Percentiles rank a stretch among this genome's conserved stretches.
phyloP scores from a whole-genome alignment of 2,329 filamentous ascomycete genomes.

The Aureobasidium namibiae region DNA sequence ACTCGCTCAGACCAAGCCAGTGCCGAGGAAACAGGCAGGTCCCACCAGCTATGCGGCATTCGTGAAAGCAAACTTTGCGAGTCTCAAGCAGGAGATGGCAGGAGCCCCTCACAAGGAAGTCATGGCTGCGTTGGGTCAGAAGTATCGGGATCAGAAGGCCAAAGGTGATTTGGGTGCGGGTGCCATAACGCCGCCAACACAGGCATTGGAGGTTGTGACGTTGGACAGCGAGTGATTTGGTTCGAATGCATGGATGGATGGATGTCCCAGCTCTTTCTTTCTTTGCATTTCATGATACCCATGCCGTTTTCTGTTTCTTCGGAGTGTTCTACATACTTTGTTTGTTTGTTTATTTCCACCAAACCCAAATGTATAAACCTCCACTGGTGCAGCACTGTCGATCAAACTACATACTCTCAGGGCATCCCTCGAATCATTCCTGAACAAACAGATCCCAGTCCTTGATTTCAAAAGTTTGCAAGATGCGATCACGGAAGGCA shows the following conservation, averaged over 20 bases:
- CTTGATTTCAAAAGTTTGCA: conserved; percentile 66
- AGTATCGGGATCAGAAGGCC: conserved; percentile 47
- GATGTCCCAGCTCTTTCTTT: background rate
- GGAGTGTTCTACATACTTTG: background rate
- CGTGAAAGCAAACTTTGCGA: conserved; percentile 60
- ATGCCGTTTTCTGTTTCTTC: background rate
- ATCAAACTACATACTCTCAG: too few species aligned
- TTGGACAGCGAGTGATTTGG: conserved; percentile 17
- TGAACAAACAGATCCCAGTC: conserved; percentile 68
- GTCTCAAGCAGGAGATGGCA: conserved; percentile 48
- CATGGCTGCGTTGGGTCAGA: conserved; percentile 58
- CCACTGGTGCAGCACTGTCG: too few species aligned
- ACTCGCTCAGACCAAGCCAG: conserved; percentile 72
- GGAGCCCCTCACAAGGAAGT: conserved; percentile 55
- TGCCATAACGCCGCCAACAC: background rate
- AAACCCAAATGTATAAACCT: background rate
- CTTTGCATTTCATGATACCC: conserved; percentile 5
- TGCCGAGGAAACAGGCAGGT: conserved; percentile 43
- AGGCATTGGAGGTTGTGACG: conserved; percentile 18
- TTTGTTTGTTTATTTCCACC: background rate
- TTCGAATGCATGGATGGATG: background rate
- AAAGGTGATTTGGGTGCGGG: background rate
- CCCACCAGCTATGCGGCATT: conserved; percentile 46
- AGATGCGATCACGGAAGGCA: conserved; percentile 61
- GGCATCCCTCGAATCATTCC: too few species aligned